Conservation (phyloP, 495 filamentous ascomycete genomes). For the Aspergillus heteromorphus region DNA sequence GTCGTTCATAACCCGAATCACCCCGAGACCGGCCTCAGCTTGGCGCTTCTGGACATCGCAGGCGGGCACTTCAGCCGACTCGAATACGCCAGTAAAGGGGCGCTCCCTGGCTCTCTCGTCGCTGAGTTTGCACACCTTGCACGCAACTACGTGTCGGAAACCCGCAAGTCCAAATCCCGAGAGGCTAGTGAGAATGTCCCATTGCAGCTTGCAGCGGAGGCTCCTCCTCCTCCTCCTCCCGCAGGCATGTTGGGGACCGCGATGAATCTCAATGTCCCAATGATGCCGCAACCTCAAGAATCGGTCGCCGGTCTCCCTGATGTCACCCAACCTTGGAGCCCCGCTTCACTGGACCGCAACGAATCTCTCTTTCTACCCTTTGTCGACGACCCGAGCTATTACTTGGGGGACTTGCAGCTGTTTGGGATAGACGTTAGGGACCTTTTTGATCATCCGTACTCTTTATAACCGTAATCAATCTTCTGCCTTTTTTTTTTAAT, state of each 20-base stretch:
- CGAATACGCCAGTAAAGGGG: conserved; percentile 27
- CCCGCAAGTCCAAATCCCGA: background rate
- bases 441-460: background rate
- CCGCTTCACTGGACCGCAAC: background rate
- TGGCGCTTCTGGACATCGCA: conserved; percentile 29
- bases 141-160: conserved; percentile 20
- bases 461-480: no score
- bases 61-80: conserved; percentile 29
- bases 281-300: background rate
- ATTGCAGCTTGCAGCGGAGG: background rate
- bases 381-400: background rate
- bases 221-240: background rate
- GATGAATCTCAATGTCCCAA: background rate
- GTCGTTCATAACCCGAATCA: conserved; percentile 31
- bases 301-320: background rate
- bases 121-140: conserved; percentile 30
- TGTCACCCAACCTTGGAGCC: background rate
- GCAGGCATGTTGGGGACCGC: background rate
- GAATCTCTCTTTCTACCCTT: background rate
- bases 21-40: conserved; percentile 23
- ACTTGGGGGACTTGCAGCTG: background rate
- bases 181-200: background rate
- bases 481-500: no score
- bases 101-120: conserved; percentile 26
- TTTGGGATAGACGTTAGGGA: background rate